These are phyloP conservation scores for Cyamopsis tetragonoloba DNA, from an alignment of 306 rosid species.

Conservation along the genomic window DNA sequence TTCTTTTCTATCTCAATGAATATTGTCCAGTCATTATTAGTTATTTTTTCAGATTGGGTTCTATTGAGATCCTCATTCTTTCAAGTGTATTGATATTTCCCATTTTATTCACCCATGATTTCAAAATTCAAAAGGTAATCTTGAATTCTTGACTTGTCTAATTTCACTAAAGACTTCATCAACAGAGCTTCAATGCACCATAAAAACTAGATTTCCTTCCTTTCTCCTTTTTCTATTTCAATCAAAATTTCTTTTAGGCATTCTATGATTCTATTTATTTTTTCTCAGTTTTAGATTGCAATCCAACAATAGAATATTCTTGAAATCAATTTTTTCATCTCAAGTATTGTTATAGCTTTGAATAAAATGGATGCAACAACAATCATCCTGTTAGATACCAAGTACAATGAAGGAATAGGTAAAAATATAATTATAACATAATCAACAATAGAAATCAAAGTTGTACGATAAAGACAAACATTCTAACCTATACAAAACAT, in stretches of 20 bases:
- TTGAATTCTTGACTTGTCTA: neutral
- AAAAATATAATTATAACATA: neutral
- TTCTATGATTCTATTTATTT: no score
- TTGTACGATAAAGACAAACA: neutral
- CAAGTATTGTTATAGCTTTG: neutral
- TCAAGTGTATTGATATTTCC: neutral
- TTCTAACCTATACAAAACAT: slow-evolving; percentile 50
- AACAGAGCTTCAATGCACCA: neutral
- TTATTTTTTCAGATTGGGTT: neutral
- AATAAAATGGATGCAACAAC: slow-evolving; percentile 14
- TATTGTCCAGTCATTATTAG: neutral
- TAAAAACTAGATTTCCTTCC: neutral
- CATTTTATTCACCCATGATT: neutral
- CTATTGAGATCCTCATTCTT: neutral
- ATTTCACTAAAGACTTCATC: neutral
- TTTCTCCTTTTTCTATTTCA: neutral
- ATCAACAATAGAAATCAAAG: neutral
- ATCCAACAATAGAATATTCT: neutral
- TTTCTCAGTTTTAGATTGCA: neutral
- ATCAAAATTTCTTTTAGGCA: neutral
- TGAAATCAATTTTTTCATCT: neutral
- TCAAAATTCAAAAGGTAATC: neutral
- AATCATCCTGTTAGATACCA: neutral
- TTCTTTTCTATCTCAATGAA: neutral
- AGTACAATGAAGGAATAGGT: neutral